Conservation (phyloP, 164 flowering plant species). For the Santalum album region DNA sequence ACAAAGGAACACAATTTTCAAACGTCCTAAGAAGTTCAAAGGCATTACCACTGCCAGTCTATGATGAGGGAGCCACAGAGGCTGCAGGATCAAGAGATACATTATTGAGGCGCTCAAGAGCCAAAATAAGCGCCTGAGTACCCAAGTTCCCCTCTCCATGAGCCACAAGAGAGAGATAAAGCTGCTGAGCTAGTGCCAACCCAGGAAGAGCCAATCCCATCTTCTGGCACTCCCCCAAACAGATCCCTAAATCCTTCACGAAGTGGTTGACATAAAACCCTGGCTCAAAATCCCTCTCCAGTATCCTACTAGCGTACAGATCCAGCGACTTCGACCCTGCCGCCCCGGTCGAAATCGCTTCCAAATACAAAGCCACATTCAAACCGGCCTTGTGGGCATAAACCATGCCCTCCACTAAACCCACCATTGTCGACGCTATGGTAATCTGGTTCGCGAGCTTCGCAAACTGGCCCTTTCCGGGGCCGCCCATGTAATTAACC, state of each 20-base stretch:
- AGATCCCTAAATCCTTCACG: conserved; percentile 91
- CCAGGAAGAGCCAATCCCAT: conserved; percentile 89
- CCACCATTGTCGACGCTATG: conserved; percentile 85
- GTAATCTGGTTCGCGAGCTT: conserved; percentile 81
- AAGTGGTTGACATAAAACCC: conserved; percentile 90
- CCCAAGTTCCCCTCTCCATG: conserved; percentile 86
- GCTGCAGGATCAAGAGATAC: conserved; percentile 23
- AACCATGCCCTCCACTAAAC: conserved; percentile 81
- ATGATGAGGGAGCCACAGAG: background rate
- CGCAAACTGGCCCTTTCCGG: conserved; percentile 79
- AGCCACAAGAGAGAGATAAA: conserved; percentile 76
- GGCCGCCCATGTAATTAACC: conserved; percentile 79
- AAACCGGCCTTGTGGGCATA: conserved; percentile 78
- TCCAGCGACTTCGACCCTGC: conserved; percentile 88
- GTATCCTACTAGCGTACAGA: conserved; percentile 60
- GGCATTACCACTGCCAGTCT: no score
- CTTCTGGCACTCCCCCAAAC: conserved; percentile 73
- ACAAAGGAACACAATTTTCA: no score
- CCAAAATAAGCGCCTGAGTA: conserved; percentile 71
- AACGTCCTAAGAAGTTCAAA: no score
- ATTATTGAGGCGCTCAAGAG: conserved; percentile 86
- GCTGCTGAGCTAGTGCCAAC: conserved; percentile 84
- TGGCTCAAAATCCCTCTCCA: conserved; percentile 77
- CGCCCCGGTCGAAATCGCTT: conserved; percentile 76
- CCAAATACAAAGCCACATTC: conserved; percentile 41